phyloP scores from a whole-genome alignment of 169 alveolate species.

The Perkinsus chesapeaki region DNA sequence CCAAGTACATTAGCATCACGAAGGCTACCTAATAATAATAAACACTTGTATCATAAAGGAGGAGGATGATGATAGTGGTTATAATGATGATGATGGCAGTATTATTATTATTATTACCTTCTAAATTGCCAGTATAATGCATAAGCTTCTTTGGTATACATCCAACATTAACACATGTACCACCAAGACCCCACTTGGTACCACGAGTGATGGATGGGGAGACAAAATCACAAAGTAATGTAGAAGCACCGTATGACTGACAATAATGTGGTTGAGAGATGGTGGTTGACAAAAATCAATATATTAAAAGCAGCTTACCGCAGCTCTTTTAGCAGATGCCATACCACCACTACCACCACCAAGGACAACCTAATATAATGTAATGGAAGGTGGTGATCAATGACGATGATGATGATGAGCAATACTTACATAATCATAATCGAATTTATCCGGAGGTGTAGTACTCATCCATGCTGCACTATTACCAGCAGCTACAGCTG shows the following conservation, averaged over 20 bases:
- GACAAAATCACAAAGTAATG: neutral
- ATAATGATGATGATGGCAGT: neutral
- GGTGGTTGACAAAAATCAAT: slow-evolving; percentile 59
- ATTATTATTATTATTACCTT: no score
- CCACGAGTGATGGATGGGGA: neutral
- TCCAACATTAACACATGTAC: slow-evolving; percentile 99
- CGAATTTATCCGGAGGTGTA: neutral
- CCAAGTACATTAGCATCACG: slow-evolving; percentile 5
- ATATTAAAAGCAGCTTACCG: slow-evolving; percentile 86
- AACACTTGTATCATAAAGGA: neutral
- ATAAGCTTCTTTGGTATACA: slow-evolving; percentile 97
- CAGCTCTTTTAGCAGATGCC: slow-evolving; percentile 92
- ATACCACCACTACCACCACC: slow-evolving; percentile 89
- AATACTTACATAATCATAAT: neutral
- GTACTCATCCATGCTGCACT: neutral
- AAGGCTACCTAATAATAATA: neutral
- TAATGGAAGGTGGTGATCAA: neutral
- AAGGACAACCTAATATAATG: slow-evolving; percentile 64
- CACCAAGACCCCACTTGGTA: slow-evolving; percentile 69
- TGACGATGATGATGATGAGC: neutral
- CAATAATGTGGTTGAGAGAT: neutral
- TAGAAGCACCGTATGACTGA: neutral
- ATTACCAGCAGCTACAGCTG: neutral
- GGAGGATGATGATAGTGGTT: no score
- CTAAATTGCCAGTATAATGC: slow-evolving; percentile 87